phyloP scores from a whole-genome alignment of 179 eudicot genomes.

The Gypsophila paniculata region DNA sequence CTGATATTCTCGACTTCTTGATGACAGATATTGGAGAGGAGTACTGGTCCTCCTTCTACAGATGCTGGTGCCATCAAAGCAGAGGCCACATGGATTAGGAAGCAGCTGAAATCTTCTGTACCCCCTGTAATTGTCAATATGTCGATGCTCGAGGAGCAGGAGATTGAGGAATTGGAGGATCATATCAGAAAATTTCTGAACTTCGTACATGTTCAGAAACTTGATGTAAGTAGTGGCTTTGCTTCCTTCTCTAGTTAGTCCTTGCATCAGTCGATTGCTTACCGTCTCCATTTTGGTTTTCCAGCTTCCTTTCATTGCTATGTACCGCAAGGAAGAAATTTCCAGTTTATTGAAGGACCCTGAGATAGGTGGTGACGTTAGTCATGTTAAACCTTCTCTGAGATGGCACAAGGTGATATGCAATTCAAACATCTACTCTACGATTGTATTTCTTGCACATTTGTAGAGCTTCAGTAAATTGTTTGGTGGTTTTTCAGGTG shows the following conservation, averaged over 20 bases:
- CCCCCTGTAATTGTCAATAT: slow-evolving; percentile 45
- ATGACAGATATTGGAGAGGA: slow-evolving; percentile 63
- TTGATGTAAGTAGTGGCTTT: slow-evolving; percentile 59
- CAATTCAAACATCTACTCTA: background rate
- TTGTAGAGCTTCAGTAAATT: slow-evolving; percentile 5
- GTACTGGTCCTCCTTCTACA: slow-evolving; percentile 72
- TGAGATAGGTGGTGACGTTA: slow-evolving; percentile 35
- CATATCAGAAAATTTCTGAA: slow-evolving; percentile 70
- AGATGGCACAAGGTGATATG: slow-evolving; percentile 72
- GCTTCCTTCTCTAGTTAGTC: background rate
- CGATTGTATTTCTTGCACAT: background rate
- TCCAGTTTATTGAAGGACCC: slow-evolving; percentile 57
- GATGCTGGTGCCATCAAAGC: slow-evolving; percentile 54
- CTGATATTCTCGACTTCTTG: background rate
- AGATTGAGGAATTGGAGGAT: slow-evolving; percentile 49
- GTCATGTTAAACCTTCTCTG: slow-evolving; percentile 42
- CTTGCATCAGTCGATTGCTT: slow-evolving; percentile 1
- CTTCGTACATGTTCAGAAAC: slow-evolving; percentile 70
- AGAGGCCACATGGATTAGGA: slow-evolving; percentile 83
- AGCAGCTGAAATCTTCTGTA: slow-evolving; percentile 52
- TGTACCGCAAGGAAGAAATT: slow-evolving; percentile 81
- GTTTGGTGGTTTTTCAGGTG: slow-evolving; percentile 44
- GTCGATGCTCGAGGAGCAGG: slow-evolving; percentile 39
- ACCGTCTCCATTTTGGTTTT: slow-evolving; percentile 8
- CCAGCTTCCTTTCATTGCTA: slow-evolving; percentile 79